Base-by-base conservation (phyloP, 495 filamentous ascomycete genomes). In the Trichoderma parareesei region DNA sequence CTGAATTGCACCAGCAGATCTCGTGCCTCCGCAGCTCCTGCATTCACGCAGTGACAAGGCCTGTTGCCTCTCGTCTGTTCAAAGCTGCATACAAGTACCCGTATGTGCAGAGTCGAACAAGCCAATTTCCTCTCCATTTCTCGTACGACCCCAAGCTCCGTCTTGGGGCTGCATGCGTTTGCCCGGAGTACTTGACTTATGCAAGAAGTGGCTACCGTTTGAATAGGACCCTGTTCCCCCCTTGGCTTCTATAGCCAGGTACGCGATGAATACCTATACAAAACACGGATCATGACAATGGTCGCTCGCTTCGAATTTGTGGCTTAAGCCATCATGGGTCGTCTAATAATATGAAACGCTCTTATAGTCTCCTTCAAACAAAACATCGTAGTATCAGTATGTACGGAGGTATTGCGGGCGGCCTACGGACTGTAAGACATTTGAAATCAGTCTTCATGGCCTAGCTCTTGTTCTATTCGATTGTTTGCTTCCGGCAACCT, bases 81-180 rank as follows among this genome's bases (percentile, higher is more conserved):
- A 53, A 92, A 2, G 27, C 27, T 27, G 27, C 27, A 27, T 27
- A 27, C 27, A 2, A 27, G 27, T 2, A 27, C 27, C 27, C 27
- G 27, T 89, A 86, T 53, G 89, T 85, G 66, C 90, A 92, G 2
- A 92, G 69, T n/a, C 88, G 82, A 16, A 88, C 84, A 2, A 88
- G 75, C 68, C 82, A 84, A 66, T 83, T 84, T 67, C 90, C 88
- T 20, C 89, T 81, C 0, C 27, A 27, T 27, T 27, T 27, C 27
- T 27, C 27, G 27, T 27, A 27, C 27, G 27, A 27, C 27, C 27
- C 27, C 27, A 27, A 14, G 82, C 87, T 2, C 88, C 88, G 0
- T 81, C 13, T 75, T 75, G 9, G 83, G 82, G 9, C 85, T 86
- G 70, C 14, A 86, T 84, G 65, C 86, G 85, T 64, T 85, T 80